Percentiles rank a stretch among this genome's conserved stretches.
These are phyloP conservation scores for Epipyxis sp. DNA, from an alignment of 108 stramenopile species.

Conservation along the genomic window DNA sequence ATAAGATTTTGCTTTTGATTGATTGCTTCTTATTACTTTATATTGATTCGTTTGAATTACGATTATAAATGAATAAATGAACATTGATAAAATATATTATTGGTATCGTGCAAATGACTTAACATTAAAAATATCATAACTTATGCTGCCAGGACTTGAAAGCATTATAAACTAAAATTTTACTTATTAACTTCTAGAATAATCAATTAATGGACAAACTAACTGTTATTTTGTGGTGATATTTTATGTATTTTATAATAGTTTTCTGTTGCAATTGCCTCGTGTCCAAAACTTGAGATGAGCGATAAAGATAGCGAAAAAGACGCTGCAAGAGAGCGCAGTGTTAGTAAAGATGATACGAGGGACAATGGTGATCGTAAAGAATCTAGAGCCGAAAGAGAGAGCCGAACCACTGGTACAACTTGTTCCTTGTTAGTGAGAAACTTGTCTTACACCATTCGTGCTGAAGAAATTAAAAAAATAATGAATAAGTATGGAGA, in stretches of 20 bases:
- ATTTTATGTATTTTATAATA: neutral
- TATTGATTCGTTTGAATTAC: too few species aligned
- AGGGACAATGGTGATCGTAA: neutral
- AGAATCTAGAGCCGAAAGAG: neutral
- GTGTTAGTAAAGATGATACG: neutral
- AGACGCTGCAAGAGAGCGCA: neutral
- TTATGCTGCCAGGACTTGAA: neutral
- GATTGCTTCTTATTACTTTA: too few species aligned
- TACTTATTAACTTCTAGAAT: neutral
- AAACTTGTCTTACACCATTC: slow-evolving; percentile 48
- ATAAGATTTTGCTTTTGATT: neutral
- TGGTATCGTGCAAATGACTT: too few species aligned
- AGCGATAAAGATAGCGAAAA: neutral
- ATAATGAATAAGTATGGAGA: slow-evolving; percentile 49
- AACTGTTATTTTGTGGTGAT: neutral
- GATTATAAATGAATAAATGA: too few species aligned
- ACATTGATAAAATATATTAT: too few species aligned
- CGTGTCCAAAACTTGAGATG: neutral
- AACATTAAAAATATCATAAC: too few species aligned
- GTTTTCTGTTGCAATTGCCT: neutral
- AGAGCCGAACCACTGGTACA: neutral
- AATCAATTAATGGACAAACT: neutral
- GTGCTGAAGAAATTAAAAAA: slow-evolving; percentile 42
- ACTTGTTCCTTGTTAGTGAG: slow-evolving; percentile 52
- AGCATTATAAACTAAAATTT: neutral